Base-by-base conservation (phyloP, 768 basidiomycete species). In the Russula compacta region DNA sequence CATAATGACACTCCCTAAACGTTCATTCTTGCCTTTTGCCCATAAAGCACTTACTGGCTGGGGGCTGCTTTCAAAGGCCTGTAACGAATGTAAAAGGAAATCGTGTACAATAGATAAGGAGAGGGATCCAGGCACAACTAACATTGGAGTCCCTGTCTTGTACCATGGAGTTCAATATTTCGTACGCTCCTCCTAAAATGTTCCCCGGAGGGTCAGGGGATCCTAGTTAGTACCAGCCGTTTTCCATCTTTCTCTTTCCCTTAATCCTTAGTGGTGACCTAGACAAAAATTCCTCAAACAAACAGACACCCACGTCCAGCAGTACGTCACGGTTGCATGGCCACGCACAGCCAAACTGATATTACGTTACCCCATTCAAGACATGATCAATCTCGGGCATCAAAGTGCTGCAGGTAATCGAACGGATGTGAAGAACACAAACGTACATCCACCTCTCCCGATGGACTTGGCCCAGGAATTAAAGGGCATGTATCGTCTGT, bases 401-500 rank as follows among this genome's bases (percentile, higher is more conserved):
- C 33, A 2, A 14, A 24, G 8, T 32, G 9, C 17, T 4, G 24
- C 11, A 6, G 4, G 33, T 11, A 7, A 24, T 49, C 24, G 38
- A 15, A 36, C 42, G 36, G 11, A 17, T 4, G 10, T 2, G 17
- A n/a, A 40, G 5, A 17, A n/a, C 3, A 32, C 17, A 17, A 46
- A 7, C 5, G 19, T 11, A 17, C 24, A 21, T 15, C 36, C 5
- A 33, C 19, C 32, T 32, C 10, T 44, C 29, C n/a, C 17, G 17
- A 32, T 38, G 14, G 56, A 62, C 39, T 43, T 62, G 21, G 44
- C 44, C 2, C 38, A 42, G 35, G 39, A 55, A 19, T 71, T 84
- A 59, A 70, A 71, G 39, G 79, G 77, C 24, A 72, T 82, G 73
- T 82, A 78, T 69, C 75, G 80, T 3, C 73, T 84, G 19, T 69